Percentiles rank a stretch among this genome's conserved stretches.
Evolutionary conservation across 2,329 filamentous ascomycete genomes (phyloP).

Genomic region (Ceratocystis ficicola): DNA sequence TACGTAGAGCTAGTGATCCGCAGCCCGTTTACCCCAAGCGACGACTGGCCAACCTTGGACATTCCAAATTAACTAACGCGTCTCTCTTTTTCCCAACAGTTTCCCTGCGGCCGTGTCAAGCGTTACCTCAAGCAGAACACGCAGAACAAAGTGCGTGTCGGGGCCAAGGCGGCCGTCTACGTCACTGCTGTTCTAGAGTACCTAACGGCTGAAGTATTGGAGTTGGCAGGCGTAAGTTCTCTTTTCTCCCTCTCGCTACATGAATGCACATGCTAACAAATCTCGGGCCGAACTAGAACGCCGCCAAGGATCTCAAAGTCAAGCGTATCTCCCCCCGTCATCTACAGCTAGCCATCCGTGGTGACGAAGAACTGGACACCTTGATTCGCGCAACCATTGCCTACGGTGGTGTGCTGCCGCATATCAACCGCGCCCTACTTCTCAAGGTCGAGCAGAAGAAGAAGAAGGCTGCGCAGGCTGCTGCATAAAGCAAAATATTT

Average conservation of each 20-base stretch:
- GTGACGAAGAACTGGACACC: slow-evolving; percentile 95
- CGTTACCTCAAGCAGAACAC: slow-evolving; percentile 99
- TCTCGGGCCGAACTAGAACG: slow-evolving; percentile 49
- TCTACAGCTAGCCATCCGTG: slow-evolving; percentile 92
- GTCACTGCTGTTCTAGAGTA: slow-evolving; percentile 97
- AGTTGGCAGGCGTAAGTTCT: slow-evolving; percentile 71
- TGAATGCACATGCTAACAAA: slow-evolving; percentile 24
- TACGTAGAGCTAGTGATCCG: no score
- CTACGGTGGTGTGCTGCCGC: slow-evolving; percentile 93
- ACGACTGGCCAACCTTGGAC: no score
- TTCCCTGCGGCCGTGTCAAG: slow-evolving; percentile 99
- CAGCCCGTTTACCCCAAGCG: no score
- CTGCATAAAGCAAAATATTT: slow-evolving; percentile 11
- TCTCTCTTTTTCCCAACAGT: slow-evolving; percentile 43
- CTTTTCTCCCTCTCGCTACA: neutral
- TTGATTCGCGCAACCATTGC: slow-evolving; percentile 96
- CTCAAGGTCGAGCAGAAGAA: slow-evolving; percentile 98
- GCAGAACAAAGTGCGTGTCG: slow-evolving; percentile 99
- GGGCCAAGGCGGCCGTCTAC: slow-evolving; percentile 96
- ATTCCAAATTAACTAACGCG: neutral
- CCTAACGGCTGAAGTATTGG: slow-evolving; percentile 91
- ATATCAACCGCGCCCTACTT: slow-evolving; percentile 94
- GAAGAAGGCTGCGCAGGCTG: slow-evolving; percentile 43
- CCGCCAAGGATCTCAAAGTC: slow-evolving; percentile 98
- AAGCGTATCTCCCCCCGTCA: slow-evolving; percentile 99